Conservation (phyloP, 441 rosid species). For the Populus hybrid region DNA sequence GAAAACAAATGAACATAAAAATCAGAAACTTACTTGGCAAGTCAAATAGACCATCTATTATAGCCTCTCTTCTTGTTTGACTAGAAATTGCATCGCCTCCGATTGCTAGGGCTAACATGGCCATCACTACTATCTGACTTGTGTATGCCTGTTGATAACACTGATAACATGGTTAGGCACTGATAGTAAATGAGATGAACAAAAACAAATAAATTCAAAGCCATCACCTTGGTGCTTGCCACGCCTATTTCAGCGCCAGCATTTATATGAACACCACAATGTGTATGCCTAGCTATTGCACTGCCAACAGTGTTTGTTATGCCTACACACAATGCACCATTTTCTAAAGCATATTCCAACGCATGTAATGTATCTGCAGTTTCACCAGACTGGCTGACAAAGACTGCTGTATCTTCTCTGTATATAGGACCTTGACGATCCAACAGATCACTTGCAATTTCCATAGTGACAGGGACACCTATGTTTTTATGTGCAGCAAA, state of each 20-base stretch:
- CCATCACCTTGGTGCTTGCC: constrained; percentile 82
- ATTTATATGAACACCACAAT: constrained; percentile 90
- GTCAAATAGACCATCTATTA: constrained; percentile 77
- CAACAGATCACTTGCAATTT: constrained; percentile 95
- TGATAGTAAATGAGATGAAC: not conserved
- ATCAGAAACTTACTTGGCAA: constrained; percentile 53
- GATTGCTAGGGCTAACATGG: constrained; percentile 87
- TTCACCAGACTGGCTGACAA: constrained; percentile 99
- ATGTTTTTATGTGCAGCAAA: not conserved
- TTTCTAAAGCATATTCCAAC: constrained; percentile 78
- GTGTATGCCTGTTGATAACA: constrained; percentile 72
- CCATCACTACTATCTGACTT: constrained; percentile 97
- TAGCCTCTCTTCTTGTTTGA: constrained; percentile 69
- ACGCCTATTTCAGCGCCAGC: constrained; percentile 98
- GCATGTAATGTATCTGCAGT: constrained; percentile 93
- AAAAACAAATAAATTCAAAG: not conserved
- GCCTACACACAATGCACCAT: constrained; percentile 96
- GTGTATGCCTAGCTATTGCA: constrained; percentile 88
- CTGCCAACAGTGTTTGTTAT: constrained; percentile 96
- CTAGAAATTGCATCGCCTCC: constrained; percentile 77
- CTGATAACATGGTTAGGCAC: constrained; percentile 10
- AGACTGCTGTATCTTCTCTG: constrained; percentile 95
- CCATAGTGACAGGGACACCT: constrained; percentile 97
- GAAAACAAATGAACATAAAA: not conserved
- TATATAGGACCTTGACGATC: constrained; percentile 94